phyloP scores from a whole-genome alignment of 345 rosid genomes.

The Salix arbutifolia region DNA sequence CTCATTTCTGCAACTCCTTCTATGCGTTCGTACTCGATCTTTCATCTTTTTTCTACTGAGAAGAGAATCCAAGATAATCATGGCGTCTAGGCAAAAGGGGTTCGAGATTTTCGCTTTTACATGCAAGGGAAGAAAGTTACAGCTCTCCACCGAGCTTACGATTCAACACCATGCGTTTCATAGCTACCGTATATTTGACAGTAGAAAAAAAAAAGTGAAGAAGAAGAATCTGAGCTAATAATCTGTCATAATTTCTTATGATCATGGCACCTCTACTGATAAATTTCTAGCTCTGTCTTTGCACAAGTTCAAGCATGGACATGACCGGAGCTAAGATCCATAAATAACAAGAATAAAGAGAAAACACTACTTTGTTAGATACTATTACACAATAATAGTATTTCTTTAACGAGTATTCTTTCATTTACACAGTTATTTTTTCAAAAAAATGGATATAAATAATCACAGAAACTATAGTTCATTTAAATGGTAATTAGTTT shows the following conservation, averaged over 20 bases:
- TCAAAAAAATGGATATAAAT: no score
- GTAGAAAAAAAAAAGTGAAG: neutral
- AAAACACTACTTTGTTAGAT: no score
- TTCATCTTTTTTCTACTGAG: slow-evolving; percentile 6
- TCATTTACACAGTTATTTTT: no score
- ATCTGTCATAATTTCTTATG: slow-evolving; percentile 20
- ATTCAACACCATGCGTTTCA: neutral
- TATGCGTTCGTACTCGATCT: slow-evolving; percentile 11
- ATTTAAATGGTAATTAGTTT: no score
- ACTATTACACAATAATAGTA: no score
- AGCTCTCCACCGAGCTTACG: slow-evolving; percentile 3
- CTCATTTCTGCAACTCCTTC: slow-evolving; percentile 24
- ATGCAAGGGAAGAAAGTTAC: neutral
- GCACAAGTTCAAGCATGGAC: no score
- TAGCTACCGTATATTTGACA: neutral
- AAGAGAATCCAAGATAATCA: slow-evolving; percentile 41
- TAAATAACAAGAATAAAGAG: no score
- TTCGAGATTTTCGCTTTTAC: slow-evolving; percentile 20
- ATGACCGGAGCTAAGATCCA: no score
- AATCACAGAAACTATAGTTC: no score
- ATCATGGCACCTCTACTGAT: no score
- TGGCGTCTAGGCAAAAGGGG: slow-evolving; percentile 37
- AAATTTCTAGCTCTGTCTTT: no score
- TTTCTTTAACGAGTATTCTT: no score
- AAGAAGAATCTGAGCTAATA: slow-evolving; percentile 11